These are phyloP conservation scores for Clonostachys byssicola DNA, from an alignment of 2,329 filamentous ascomycete species.

Conservation along the genomic window DNA sequence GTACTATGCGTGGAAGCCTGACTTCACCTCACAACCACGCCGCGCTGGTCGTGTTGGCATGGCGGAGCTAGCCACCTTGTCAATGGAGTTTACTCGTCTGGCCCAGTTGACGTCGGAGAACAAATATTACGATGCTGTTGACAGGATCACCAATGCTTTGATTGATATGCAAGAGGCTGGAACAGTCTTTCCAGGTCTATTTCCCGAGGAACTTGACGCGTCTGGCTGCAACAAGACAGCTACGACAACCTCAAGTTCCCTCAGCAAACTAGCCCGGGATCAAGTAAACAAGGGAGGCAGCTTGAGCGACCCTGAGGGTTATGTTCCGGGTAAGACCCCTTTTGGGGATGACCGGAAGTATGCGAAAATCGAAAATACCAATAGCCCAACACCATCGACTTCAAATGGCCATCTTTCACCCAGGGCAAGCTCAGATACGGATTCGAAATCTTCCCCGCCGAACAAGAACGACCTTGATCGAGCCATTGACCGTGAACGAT, in stretches of 20 bases:
- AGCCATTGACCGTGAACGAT: neutral
- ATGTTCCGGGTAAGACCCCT: constrained; percentile 1
- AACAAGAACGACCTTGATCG: neutral
- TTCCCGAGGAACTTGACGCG: constrained; percentile 73
- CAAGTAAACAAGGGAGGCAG: constrained; percentile 25
- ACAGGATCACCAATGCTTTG: constrained; percentile 77
- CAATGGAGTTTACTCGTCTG: constrained; percentile 84
- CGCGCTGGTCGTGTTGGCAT: constrained; percentile 55
- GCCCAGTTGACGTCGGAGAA: constrained; percentile 78
- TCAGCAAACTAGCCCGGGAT: constrained; percentile 27
- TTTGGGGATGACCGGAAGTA: neutral
- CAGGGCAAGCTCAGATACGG: neutral
- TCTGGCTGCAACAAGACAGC: constrained; percentile 69
- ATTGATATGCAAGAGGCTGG: constrained; percentile 67
- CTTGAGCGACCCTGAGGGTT: constrained; percentile 17
- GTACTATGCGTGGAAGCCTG: constrained; percentile 74
- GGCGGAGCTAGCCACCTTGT: constrained; percentile 75
- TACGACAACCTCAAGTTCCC: constrained; percentile 14
- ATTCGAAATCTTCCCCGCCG: neutral
- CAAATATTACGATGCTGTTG: constrained; percentile 87
- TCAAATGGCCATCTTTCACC: too few species aligned
- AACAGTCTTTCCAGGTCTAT: constrained; percentile 73
- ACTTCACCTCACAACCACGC: constrained; percentile 58
- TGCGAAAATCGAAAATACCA: too few species aligned
- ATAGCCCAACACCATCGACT: too few species aligned